Base-by-base conservation (phyloP, 257 asterid genomes). In the Henckelia pumila region DNA sequence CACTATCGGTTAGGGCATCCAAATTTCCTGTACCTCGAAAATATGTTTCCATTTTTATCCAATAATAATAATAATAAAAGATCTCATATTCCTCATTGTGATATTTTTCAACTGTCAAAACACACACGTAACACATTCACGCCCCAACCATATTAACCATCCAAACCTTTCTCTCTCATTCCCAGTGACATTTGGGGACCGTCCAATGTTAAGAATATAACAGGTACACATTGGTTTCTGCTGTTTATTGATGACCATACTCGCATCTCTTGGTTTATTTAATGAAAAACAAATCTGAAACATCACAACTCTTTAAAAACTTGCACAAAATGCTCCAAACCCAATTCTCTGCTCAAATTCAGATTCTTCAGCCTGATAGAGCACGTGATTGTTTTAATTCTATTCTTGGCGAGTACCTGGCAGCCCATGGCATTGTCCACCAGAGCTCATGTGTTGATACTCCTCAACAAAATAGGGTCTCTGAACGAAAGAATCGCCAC, bases 171-270 rank as follows among this genome's bases (percentile, higher is more conserved):
- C 5, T 62, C 25, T 0, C 24, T 16, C 14, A 3, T 33, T 1
- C 67, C 25, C n/a, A n/a, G 17, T 62, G 53, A 62, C 19, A 35
- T 32, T n/a, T 62, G 1, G 53, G 67, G 67, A 7, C 25, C 40
- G 0, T 62, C 67, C 7, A 29, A 23, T 14, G 11, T 30, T 1
- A n/a, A 9, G 19, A 33, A 30, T 30, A 26, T 32, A 9, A 16
- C 14, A 1, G 66, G 30, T 6, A 6, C 25, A 0, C 23, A 13
- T 5, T 33, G 67, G 30, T 62, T 33, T 19, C 26, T 62, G 3
- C 7, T 24, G 7, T 61, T 61, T 61, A 4, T 61, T 2, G 23
- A 61, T 61, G 66, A 32, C 7, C 66, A 61, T 8, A 61, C 52
- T 5, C 52, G 28, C 28, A 1, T 4, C 9, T 33, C 22, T 19